A percentile compares a stretch with the other conserved stretches of the same genome.
These are phyloP conservation scores for Evernia prunastri DNA, from an alignment of 495 filamentous ascomycete species.

Conservation along the genomic window DNA sequence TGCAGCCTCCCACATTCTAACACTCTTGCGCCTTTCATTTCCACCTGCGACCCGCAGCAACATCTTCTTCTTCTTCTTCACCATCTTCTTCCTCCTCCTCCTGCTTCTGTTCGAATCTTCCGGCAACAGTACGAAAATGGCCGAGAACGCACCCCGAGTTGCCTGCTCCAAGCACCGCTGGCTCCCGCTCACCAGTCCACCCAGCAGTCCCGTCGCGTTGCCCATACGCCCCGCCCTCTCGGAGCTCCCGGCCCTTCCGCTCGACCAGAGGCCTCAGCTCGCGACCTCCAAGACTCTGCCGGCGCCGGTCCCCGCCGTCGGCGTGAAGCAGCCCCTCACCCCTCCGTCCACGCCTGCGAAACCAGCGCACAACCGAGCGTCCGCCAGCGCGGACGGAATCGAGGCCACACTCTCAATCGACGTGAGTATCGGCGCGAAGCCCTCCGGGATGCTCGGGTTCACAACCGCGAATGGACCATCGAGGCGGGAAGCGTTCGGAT, in stretches of 20 bases:
- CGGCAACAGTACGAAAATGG: neutral
- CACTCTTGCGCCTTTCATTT: neutral
- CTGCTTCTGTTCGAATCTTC: neutral
- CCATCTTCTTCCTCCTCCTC: too few relatives aligned
- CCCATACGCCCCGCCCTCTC: slow-evolving; percentile 12
- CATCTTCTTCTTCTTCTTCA: too few relatives aligned
- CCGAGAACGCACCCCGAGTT: neutral
- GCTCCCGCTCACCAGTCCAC: slow-evolving; percentile 10
- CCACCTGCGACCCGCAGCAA: neutral
- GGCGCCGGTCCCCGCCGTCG: neutral
- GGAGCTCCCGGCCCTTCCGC: slow-evolving; percentile 6
- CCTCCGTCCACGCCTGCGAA: slow-evolving; percentile 14
- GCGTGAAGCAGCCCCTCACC: slow-evolving; percentile 5
- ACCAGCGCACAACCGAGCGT: neutral
- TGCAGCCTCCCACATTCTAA: neutral
- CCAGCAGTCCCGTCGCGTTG: neutral
- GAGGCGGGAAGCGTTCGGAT: neutral
- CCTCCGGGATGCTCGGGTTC: neutral
- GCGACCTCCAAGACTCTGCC: slow-evolving; percentile 4
- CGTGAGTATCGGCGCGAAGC: neutral
- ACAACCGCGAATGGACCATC: neutral
- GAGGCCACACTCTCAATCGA: neutral
- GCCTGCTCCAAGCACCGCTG: neutral
- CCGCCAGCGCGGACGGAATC: slow-evolving; percentile 5
- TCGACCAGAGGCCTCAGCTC: slow-evolving; percentile 10